phyloP scores from a whole-genome alignment of 441 rosid species.

The Monsonia emarginata region DNA sequence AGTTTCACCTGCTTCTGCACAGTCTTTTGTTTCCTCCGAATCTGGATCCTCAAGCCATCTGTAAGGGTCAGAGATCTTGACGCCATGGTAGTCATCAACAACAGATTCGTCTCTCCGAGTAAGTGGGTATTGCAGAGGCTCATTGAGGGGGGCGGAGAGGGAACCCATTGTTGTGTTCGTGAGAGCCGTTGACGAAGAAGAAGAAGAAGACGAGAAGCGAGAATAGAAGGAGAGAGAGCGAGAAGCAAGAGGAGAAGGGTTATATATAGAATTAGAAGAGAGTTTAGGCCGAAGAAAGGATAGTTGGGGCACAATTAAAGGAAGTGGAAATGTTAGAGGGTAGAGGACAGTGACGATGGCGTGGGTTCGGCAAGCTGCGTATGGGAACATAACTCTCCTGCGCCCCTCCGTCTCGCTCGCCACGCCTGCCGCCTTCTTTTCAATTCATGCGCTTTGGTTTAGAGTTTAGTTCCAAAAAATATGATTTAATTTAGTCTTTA shows the following conservation, averaged over 20 bases:
- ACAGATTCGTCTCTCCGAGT: slow-evolving; percentile 63
- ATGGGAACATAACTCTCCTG: neutral
- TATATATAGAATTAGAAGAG: neutral
- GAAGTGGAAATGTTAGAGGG: neutral
- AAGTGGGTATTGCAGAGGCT: slow-evolving; percentile 40
- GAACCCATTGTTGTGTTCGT: slow-evolving; percentile 45
- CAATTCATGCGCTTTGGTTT: no score
- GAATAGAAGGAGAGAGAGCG: neutral
- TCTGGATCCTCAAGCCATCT: slow-evolving; percentile 97
- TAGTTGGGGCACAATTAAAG: neutral
- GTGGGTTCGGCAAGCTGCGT: neutral
- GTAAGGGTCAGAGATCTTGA: slow-evolving; percentile 63
- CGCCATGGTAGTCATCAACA: slow-evolving; percentile 70
- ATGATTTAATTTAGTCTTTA: no score
- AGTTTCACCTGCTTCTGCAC: slow-evolving; percentile 59
- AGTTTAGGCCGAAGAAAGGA: neutral
- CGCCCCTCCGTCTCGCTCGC: no score
- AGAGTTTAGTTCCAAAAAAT: no score
- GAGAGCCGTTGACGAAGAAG: neutral
- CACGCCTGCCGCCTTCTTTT: no score
- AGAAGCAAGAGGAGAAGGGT: neutral
- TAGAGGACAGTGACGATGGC: neutral
- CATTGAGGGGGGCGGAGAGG: slow-evolving; percentile 25
- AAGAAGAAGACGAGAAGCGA: neutral
- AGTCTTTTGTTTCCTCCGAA: slow-evolving; percentile 57